phyloP scores from a whole-genome alignment of 2,329 filamentous ascomycete genomes.

The Thyridium curvatum region DNA sequence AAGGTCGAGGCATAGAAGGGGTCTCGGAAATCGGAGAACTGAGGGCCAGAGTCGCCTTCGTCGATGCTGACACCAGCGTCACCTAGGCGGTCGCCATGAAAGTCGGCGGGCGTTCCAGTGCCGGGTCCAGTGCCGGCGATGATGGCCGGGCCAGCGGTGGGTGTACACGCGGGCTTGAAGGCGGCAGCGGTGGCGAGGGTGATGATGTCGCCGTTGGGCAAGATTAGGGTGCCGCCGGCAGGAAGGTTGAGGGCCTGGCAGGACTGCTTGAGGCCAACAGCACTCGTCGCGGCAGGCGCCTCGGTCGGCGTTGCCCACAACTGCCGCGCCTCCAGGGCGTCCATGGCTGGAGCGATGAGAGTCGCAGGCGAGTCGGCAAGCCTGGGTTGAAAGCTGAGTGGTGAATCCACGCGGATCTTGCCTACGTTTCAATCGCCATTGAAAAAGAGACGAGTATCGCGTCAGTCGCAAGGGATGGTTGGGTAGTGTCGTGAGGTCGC shows the following conservation, averaged over 20 bases:
- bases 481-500: slow-evolving; percentile 1
- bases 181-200: slow-evolving; percentile 53
- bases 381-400: not conserved
- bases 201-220: slow-evolving; percentile 47
- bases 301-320: slow-evolving; percentile 11
- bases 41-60: slow-evolving; percentile 21
- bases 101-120: no score
- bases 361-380: slow-evolving; percentile 3
- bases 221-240: slow-evolving; percentile 37
- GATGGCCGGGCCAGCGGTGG: slow-evolving; percentile 30
- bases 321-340: slow-evolving; percentile 6
- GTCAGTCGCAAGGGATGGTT: not conserved
- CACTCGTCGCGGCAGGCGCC: slow-evolving; percentile 16
- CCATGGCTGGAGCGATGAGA: slow-evolving; percentile 10
- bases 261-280: slow-evolving; percentile 9
- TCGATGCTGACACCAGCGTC: slow-evolving; percentile 23
- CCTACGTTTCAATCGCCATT: not conserved
- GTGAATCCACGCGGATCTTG: not conserved
- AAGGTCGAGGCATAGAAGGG: slow-evolving; percentile 93
- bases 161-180: slow-evolving; percentile 52
- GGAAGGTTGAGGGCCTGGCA: slow-evolving; percentile 38
- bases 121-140: slow-evolving; percentile 20
- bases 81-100: no score
- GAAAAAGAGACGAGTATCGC: not conserved
- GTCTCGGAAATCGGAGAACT: slow-evolving; percentile 64